Evolutionary conservation across 2,329 filamentous ascomycete species (phyloP).

Genomic region (Penicillium hordei): DNA sequence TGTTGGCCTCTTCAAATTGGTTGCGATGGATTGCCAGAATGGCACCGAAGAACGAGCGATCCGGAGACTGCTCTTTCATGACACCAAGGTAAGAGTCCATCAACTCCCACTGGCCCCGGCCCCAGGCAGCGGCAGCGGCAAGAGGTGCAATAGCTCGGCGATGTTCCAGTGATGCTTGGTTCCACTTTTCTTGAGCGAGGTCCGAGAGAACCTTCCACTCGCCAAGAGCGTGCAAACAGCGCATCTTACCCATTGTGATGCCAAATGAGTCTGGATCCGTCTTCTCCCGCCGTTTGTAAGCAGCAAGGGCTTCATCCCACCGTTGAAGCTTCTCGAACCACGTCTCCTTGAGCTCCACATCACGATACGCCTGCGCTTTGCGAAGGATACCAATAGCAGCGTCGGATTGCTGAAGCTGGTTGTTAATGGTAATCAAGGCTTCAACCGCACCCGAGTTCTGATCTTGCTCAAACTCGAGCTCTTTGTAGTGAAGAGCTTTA

Average conservation of each 20-base stretch:
- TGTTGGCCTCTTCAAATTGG: conserved; percentile 87
- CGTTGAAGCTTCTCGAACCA: conserved; percentile 99
- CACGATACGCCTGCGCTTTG: conserved; percentile 92
- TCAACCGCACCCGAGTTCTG: conserved; percentile 95
- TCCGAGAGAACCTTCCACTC: conserved; percentile 94
- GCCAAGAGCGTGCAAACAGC: conserved; percentile 91
- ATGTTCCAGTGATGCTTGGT: conserved; percentile 81
- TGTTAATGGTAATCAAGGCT: conserved; percentile 98
- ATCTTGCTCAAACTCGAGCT: conserved; percentile 96
- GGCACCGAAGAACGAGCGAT: conserved; percentile 95
- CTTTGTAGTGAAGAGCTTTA: conserved; percentile 98
- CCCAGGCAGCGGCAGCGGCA: conserved; percentile 95
- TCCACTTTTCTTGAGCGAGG: conserved; percentile 90
- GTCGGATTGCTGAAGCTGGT: conserved; percentile 97
- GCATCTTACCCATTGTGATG: conserved; percentile 99
- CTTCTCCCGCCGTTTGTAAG: conserved; percentile 82
- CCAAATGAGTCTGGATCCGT: conserved; percentile 79
- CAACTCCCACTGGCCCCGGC: conserved; percentile 91
- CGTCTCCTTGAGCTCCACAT: conserved; percentile 93
- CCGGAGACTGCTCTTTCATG: conserved; percentile 90
- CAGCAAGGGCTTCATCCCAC: conserved; percentile 94
- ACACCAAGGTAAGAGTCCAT: conserved; percentile 97
- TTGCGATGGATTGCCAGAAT: conserved; percentile 94
- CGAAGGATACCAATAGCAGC: conserved; percentile 96
- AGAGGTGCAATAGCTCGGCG: conserved; percentile 88